phyloP scores from a whole-genome alignment of 805 yeast species.

The Lipomyces yamadae region DNA sequence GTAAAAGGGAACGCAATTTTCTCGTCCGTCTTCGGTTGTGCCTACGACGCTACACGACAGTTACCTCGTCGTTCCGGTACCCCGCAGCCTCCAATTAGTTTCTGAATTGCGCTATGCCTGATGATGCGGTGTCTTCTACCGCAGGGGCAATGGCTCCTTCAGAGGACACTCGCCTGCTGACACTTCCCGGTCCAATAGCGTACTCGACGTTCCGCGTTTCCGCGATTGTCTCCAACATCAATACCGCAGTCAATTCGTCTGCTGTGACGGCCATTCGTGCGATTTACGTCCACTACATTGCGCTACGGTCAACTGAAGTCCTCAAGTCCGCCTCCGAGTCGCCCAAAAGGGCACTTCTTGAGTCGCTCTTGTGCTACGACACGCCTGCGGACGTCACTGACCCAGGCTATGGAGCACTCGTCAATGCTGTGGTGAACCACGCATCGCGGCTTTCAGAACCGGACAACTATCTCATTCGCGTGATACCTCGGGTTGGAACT shows the following conservation, averaged over 20 bases:
- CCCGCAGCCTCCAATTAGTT: not conserved
- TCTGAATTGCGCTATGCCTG: constrained; percentile 5
- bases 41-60: not conserved
- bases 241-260: constrained; percentile 67
- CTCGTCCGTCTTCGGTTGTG: not conserved
- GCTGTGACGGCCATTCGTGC: constrained; percentile 74
- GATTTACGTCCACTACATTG: constrained; percentile 79
- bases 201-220: constrained; percentile 84
- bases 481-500: constrained; percentile 92
- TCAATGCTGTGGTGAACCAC: constrained; percentile 44
- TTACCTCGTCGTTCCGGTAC: not conserved
- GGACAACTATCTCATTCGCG: constrained; percentile 63
- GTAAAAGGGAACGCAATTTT: not conserved
- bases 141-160: constrained; percentile 13
- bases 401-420: constrained; percentile 50
- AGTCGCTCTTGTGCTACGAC: constrained; percentile 75
- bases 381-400: constrained; percentile 61
- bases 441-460: constrained; percentile 44
- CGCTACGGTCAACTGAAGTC: constrained; percentile 49
- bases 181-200: constrained; percentile 88
- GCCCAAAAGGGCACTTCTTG: constrained; percentile 51
- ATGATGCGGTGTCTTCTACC: not conserved
- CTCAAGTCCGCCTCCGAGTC: constrained; percentile 15
- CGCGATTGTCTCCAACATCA: constrained; percentile 71
- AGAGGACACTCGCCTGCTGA: constrained; percentile 40